Evolutionary conservation across 352 stramenopile species (phyloP).

Genomic region (Achlya hypogyna): DNA sequence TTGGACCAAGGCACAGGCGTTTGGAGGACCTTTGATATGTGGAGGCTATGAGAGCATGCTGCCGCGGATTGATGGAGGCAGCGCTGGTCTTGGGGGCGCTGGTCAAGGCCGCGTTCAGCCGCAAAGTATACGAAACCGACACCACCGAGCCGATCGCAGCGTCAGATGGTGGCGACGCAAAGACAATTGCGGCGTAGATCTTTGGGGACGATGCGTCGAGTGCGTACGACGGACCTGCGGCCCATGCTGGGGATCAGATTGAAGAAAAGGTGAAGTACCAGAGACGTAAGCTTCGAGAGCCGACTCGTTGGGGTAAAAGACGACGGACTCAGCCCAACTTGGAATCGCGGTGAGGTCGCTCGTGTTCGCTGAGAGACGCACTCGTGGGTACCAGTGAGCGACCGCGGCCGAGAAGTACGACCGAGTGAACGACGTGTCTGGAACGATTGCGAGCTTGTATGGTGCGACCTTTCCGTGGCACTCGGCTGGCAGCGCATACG

Average conservation of each 20-base stretch:
- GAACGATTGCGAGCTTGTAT: conserved; percentile 61
- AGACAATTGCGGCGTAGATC: conserved; percentile 58
- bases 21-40: neutral
- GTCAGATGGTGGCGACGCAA: conserved; percentile 37
- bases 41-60: neutral
- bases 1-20: neutral
- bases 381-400: conserved; percentile 47
- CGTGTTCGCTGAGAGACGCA: conserved; percentile 29
- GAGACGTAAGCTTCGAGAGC: conserved; percentile 46
- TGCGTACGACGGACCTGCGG: conserved; percentile 33
- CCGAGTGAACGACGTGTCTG: conserved; percentile 50
- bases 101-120: conserved; percentile 45
- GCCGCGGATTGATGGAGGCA: neutral
- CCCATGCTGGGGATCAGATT: neutral
- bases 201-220: conserved; percentile 37
- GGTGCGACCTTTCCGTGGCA: conserved; percentile 53
- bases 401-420: conserved; percentile 41
- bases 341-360: conserved; percentile 9
- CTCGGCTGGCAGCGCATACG: conserved; percentile 35
- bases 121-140: conserved; percentile 49
- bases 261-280: conserved; percentile 9
- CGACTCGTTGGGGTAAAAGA: conserved; percentile 50
- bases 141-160: conserved; percentile 28
- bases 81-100: neutral
- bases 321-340: conserved; percentile 42